These are phyloP conservation scores for Porogramme epimiltina DNA, from an alignment of 1,284 basidiomycete species.

Conservation along the genomic window DNA sequence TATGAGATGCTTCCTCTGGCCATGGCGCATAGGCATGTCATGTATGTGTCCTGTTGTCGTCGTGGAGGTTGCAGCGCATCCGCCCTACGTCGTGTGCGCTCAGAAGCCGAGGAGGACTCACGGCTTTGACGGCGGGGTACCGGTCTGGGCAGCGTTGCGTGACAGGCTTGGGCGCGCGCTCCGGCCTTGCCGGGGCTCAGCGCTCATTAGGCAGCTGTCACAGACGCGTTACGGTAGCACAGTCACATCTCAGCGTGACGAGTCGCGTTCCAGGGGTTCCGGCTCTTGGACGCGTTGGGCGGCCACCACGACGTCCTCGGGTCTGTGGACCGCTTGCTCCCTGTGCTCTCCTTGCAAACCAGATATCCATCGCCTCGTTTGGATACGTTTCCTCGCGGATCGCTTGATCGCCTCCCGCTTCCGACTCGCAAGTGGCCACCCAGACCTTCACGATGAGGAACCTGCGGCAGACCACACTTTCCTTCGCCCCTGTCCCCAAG, in stretches of 20 bases:
- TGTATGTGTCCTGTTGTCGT: constrained; percentile 35
- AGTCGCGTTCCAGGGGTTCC: constrained; percentile 12
- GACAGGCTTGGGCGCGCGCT: no score
- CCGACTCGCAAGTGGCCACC: no score
- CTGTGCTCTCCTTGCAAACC: no score
- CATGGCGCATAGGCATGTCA: constrained; percentile 75
- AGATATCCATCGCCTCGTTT: no score
- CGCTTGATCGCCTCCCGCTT: no score
- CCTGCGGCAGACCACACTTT: constrained; percentile 17
- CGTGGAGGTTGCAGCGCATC: constrained; percentile 1
- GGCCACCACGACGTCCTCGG: no score
- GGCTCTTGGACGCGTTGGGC: neutral
- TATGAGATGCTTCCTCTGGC: constrained; percentile 76
- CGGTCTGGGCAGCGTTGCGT: no score
- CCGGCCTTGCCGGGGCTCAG: no score
- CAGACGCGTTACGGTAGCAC: constrained; percentile 19
- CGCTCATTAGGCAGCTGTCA: constrained; percentile 14
- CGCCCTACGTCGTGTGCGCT: constrained; percentile 15
- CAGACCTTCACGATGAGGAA: constrained; percentile 9
- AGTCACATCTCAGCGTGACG: constrained; percentile 11
- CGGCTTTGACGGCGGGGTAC: neutral
- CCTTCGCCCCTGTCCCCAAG: constrained; percentile 10
- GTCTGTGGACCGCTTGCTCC: no score
- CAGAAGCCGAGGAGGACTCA: constrained; percentile 2
- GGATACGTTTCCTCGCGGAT: no score